Conservation (phyloP, 2,329 filamentous ascomycete species). For the Phialophora expanda region DNA sequence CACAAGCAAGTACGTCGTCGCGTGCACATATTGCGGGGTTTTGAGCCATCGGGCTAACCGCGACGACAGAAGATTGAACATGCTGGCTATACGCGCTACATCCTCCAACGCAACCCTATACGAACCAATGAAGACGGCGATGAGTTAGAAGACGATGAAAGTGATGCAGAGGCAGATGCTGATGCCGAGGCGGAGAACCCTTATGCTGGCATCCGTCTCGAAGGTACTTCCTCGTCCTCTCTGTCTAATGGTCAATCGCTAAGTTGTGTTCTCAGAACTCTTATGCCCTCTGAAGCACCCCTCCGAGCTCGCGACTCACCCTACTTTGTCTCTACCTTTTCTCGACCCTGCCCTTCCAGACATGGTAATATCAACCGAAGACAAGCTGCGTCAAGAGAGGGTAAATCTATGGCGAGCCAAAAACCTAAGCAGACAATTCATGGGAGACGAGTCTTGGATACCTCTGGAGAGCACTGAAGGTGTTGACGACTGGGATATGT, state of each 20-base stretch:
- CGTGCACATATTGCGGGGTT: not conserved
- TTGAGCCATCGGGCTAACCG: conserved; percentile 20
- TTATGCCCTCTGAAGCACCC: conserved; percentile 67
- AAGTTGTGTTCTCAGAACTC: conserved; percentile 51
- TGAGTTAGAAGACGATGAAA: conserved; percentile 63
- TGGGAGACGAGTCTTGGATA: conserved; percentile 66
- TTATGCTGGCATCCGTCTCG: conserved; percentile 62
- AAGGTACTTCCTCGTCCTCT: conserved; percentile 50
- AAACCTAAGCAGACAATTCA: conserved; percentile 61
- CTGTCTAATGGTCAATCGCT: conserved; percentile 4
- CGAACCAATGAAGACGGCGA: conserved; percentile 69
- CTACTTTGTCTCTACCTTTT: conserved; percentile 64
- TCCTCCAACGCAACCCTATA: conserved; percentile 63
- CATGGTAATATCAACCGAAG: conserved; percentile 61
- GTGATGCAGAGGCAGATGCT: conserved; percentile 63
- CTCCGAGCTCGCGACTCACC: conserved; percentile 64
- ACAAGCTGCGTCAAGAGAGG: conserved; percentile 63
- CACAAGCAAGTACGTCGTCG: conserved; percentile 59
- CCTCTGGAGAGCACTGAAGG: conserved; percentile 61
- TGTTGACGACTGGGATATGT: conserved; percentile 55
- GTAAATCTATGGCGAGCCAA: conserved; percentile 63
- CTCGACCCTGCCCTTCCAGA: conserved; percentile 63
- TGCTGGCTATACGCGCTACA: conserved; percentile 65
- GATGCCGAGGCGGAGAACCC: conserved; percentile 66
- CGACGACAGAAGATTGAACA: conserved; percentile 61